phyloP scores from a whole-genome alignment of 345 rosid species.

The Gossypium herbaceum region DNA sequence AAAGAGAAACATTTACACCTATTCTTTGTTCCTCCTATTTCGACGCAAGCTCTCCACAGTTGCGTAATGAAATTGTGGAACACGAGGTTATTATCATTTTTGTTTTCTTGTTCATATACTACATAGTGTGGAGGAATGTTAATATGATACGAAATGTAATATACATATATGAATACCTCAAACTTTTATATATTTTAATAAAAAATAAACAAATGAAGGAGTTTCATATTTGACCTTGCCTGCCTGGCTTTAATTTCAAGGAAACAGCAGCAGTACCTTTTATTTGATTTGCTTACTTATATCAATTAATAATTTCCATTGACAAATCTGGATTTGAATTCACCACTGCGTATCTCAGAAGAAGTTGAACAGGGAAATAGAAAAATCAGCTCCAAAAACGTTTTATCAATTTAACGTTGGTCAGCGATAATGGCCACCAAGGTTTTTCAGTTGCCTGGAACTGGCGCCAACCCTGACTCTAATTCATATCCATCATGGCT shows the following conservation, averaged over 20 bases:
- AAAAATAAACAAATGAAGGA: not conserved
- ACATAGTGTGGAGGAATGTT: too few relatives aligned
- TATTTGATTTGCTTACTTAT: not conserved
- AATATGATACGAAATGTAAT: too few relatives aligned
- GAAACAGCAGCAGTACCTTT: not conserved
- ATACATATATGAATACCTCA: too few relatives aligned
- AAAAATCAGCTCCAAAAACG: not conserved
- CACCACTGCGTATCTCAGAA: not conserved
- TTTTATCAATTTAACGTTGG: not conserved
- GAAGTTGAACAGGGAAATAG: not conserved
- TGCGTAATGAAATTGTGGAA: not conserved
- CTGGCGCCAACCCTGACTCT: too few relatives aligned
- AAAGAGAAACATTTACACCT: too few relatives aligned
- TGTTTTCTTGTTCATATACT: too few relatives aligned
- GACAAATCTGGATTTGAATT: not conserved
- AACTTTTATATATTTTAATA: too few relatives aligned
- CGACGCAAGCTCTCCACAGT: not conserved
- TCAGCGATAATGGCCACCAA: not conserved
- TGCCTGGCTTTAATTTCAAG: not conserved
- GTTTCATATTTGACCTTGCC: not conserved
- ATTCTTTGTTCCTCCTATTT: too few relatives aligned
- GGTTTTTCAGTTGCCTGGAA: not conserved
- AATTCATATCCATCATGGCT: too few relatives aligned
- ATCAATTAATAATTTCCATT: not conserved
- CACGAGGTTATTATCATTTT: too few relatives aligned